Percentiles rank a stretch among this genome's conserved stretches.
These are phyloP conservation scores for Phialocephala subalpina DNA, from an alignment of 2,329 filamentous ascomycete species.

Conservation along the genomic window DNA sequence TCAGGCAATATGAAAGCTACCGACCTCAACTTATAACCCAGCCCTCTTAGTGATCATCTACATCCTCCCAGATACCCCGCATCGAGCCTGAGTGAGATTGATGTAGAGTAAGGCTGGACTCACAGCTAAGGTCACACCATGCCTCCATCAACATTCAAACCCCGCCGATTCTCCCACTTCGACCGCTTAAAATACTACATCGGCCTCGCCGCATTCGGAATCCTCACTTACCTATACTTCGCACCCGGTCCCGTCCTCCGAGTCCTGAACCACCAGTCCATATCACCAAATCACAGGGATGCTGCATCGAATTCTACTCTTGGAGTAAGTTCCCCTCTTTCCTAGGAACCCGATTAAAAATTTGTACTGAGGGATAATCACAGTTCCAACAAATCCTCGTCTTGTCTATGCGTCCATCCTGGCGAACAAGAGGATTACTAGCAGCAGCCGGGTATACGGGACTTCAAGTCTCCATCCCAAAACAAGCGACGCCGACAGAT, in stretches of 20 bases:
- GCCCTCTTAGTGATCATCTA: neutral
- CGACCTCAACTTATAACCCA: neutral
- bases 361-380: neutral
- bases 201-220: neutral
- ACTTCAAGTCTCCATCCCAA: conserved; percentile 44
- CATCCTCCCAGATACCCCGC: too few species aligned
- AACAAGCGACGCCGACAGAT: conserved; percentile 43
- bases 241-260: neutral
- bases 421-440: conserved; percentile 47
- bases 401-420: conserved; percentile 45
- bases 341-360: neutral
- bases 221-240: neutral
- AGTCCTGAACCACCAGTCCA: neutral
- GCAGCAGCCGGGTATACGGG: conserved; percentile 46
- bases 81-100: neutral
- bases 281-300: neutral
- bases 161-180: neutral
- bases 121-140: neutral
- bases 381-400: conserved; percentile 38
- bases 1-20: neutral
- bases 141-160: neutral
- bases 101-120: neutral
- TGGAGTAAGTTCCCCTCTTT: conserved; percentile 5
- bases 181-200: neutral
- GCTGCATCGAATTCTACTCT: conserved; percentile 16